phyloP scores from a whole-genome alignment of 176 grass and related monocot genomes.

The Triticum turgidum region DNA sequence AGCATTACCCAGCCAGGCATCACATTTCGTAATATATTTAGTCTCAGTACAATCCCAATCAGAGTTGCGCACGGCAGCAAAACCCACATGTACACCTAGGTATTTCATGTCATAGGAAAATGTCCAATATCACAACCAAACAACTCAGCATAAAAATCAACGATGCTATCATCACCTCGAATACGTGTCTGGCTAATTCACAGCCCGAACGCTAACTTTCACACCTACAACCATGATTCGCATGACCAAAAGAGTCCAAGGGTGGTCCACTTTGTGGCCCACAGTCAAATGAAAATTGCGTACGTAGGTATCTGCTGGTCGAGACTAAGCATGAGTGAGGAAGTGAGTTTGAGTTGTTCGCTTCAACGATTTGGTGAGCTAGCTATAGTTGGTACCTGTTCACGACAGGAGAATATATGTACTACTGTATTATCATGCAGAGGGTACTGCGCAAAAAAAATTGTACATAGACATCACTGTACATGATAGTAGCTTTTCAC shows the following conservation, averaged over 20 bases:
- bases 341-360: not conserved
- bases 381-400: not conserved
- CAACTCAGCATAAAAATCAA: too few relatives aligned
- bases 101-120: too few relatives aligned
- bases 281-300: not conserved
- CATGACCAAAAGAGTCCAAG: not conserved
- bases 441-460: too few relatives aligned
- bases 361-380: slow-evolving; percentile 8
- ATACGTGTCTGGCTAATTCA: not conserved
- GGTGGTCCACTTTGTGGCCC: not conserved
- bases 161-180: too few relatives aligned
- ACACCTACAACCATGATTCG: not conserved
- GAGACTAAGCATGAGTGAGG: not conserved
- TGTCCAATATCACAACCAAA: too few relatives aligned
- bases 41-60: too few relatives aligned
- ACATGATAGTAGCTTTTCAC: not conserved
- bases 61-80: too few relatives aligned
- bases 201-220: not conserved
- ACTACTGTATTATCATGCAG: too few relatives aligned
- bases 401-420: not conserved
- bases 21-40: too few relatives aligned
- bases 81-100: too few relatives aligned
- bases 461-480: not conserved
- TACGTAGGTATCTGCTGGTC: not conserved
- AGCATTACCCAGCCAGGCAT: too few relatives aligned